A percentile compares a stretch with the other conserved stretches of the same genome.
These are phyloP conservation scores for Nyctanthes arbortristis DNA, from an alignment of 257 asterid species.

Conservation along the genomic window DNA sequence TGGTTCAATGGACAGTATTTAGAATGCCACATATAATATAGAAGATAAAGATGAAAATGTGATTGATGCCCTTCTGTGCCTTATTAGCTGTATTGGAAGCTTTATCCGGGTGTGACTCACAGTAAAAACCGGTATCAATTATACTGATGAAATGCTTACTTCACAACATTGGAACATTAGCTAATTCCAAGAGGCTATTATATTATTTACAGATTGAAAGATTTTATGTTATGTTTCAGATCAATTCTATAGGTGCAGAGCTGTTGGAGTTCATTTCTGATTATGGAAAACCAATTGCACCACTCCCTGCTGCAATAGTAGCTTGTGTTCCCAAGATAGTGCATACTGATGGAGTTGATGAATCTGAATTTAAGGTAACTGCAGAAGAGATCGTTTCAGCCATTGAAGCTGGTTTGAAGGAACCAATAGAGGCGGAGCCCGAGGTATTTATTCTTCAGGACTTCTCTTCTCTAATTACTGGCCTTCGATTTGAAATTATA, in stretches of 20 bases:
- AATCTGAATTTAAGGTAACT: conserved; percentile 76
- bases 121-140: background rate
- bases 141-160: conserved; percentile 2
- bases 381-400: conserved; percentile 82
- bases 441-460: conserved; percentile 57
- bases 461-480: conserved; percentile 21
- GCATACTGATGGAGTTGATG: conserved; percentile 84
- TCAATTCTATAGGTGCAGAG: conserved; percentile 86
- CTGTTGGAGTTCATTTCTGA: conserved; percentile 94
- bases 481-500: conserved; percentile 8
- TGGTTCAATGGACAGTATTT: too few relatives aligned
- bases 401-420: conserved; percentile 83
- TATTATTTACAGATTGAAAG: conserved; percentile 15
- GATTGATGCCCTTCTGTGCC: background rate
- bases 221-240: conserved; percentile 43
- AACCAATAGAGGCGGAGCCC: conserved; percentile 92
- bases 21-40: too few relatives aligned
- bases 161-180: too few relatives aligned
- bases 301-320: conserved; percentile 95
- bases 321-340: conserved; percentile 89
- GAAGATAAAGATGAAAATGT: conserved; percentile 13
- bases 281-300: conserved; percentile 91
- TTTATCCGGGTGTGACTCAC: background rate
- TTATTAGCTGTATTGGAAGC: background rate
- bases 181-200: too few relatives aligned